Evolutionary conservation across 192 early-diverging fungal species (phyloP).

Genomic region (Oehlia diaphana): DNA sequence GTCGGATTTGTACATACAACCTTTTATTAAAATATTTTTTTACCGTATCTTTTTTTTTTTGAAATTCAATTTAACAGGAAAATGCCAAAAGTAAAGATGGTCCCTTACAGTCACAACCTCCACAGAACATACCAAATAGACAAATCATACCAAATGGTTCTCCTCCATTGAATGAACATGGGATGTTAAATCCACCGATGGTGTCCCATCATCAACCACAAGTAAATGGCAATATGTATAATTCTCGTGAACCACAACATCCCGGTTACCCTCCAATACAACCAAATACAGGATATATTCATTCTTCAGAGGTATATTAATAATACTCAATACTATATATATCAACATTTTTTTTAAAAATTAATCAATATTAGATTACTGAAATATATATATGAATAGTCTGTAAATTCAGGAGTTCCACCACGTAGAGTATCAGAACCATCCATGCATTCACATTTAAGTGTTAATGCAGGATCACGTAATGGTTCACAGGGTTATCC

Average conservation of each 20-base stretch:
- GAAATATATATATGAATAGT: not conserved
- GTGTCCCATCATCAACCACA: not conserved
- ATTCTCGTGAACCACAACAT: conserved; percentile 6
- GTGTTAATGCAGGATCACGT: not conserved
- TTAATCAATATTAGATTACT: not conserved
- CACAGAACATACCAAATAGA: not conserved
- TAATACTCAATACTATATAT: not conserved
- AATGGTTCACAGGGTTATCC: not conserved
- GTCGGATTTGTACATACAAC: too few species aligned
- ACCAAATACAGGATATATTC: conserved; percentile 8
- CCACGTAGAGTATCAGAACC: conserved; percentile 11
- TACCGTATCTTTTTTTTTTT: not conserved
- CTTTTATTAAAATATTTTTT: too few species aligned
- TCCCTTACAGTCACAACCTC: not conserved
- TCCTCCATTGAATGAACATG: conserved; percentile 23
- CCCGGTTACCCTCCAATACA: not conserved
- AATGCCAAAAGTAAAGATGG: not conserved
- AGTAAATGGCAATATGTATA: conserved; percentile 18
- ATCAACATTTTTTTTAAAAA: not conserved
- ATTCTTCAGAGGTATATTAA: not conserved
- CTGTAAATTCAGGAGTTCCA: not conserved
- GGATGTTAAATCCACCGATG: not conserved
- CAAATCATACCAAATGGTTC: not conserved
- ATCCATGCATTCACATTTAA: not conserved
- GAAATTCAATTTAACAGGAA: not conserved